Conservation (phyloP, 2,329 filamentous ascomycete species). For the Pseudogymnoascus sp. region DNA sequence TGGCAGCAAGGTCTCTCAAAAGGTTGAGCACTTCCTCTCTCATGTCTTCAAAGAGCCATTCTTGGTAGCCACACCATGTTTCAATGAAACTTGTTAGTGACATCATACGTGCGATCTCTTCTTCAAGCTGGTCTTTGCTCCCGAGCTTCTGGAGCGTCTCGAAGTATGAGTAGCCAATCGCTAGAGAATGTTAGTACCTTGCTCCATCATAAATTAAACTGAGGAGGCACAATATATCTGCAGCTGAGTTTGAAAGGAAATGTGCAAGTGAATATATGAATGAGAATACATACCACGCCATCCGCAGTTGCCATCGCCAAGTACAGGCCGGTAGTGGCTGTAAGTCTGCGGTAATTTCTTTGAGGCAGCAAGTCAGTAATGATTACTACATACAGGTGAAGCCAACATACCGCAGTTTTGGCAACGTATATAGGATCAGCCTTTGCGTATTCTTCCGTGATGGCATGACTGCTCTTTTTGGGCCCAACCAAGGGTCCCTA, state of each 20-base stretch:
- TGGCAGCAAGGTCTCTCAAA: constrained; percentile 51
- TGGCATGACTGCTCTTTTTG: constrained; percentile 65
- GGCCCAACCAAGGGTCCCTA: constrained; percentile 79
- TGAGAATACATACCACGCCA: constrained; percentile 70
- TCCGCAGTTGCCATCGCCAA: constrained; percentile 91
- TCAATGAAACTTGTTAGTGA: constrained; percentile 63
- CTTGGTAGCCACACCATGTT: constrained; percentile 60
- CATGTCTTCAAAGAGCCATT: constrained; percentile 73
- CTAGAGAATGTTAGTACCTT: constrained; percentile 37
- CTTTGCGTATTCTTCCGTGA: constrained; percentile 79
- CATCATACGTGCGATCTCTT: constrained; percentile 63
- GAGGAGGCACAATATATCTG: neutral
- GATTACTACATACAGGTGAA: neutral
- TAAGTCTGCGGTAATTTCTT: constrained; percentile 76
- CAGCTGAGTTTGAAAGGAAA: constrained; percentile 1
- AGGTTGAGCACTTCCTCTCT: constrained; percentile 64
- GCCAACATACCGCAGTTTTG: constrained; percentile 70
- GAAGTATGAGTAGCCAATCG: constrained; percentile 87
- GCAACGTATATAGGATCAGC: constrained; percentile 76
- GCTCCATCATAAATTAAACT: constrained; percentile 11
- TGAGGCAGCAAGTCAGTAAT: constrained; percentile 12
- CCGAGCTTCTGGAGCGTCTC: constrained; percentile 67
- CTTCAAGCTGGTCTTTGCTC: constrained; percentile 54
- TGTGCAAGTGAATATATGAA: constrained; percentile 3
- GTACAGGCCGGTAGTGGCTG: constrained; percentile 76